A percentile compares a stretch with the other conserved stretches of the same genome.
Conservation (phyloP, 2,329 filamentous ascomycete genomes). For the Cordyceps pruinosa region DNA sequence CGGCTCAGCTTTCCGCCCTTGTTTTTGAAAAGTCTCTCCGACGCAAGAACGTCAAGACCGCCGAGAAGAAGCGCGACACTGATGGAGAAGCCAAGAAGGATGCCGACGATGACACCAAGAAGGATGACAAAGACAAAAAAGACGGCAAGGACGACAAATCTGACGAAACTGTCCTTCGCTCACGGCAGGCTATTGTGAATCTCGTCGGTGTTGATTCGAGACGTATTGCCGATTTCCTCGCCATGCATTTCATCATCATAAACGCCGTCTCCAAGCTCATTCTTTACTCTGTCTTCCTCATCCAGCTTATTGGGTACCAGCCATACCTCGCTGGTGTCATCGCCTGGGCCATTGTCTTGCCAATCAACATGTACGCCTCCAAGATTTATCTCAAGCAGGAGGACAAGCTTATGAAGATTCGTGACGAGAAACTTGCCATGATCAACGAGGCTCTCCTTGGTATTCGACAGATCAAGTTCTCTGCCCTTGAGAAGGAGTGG, state of each 20-base stretch:
- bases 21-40: constrained; percentile 73
- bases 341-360: constrained; percentile 57
- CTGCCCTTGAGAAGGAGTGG: constrained; percentile 69
- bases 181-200: constrained; percentile 67
- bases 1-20: constrained; percentile 62
- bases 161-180: constrained; percentile 30
- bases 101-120: constrained; percentile 24
- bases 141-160: constrained; percentile 44
- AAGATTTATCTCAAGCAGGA: constrained; percentile 59
- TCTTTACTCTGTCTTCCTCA: constrained; percentile 59
- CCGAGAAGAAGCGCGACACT: constrained; percentile 36
- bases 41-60: constrained; percentile 67
- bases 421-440: constrained; percentile 68
- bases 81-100: constrained; percentile 18
- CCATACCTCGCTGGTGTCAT: constrained; percentile 59
- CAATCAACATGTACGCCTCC: constrained; percentile 61
- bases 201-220: constrained; percentile 70
- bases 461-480: constrained; percentile 81
- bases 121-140: constrained; percentile 33
- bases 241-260: constrained; percentile 59
- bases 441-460: constrained; percentile 72
- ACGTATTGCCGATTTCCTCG: constrained; percentile 61
- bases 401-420: constrained; percentile 64
- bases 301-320: constrained; percentile 65
- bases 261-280: constrained; percentile 56